Base-by-base conservation (phyloP, 257 asterid species). In the Hygrophila difformis region DNA sequence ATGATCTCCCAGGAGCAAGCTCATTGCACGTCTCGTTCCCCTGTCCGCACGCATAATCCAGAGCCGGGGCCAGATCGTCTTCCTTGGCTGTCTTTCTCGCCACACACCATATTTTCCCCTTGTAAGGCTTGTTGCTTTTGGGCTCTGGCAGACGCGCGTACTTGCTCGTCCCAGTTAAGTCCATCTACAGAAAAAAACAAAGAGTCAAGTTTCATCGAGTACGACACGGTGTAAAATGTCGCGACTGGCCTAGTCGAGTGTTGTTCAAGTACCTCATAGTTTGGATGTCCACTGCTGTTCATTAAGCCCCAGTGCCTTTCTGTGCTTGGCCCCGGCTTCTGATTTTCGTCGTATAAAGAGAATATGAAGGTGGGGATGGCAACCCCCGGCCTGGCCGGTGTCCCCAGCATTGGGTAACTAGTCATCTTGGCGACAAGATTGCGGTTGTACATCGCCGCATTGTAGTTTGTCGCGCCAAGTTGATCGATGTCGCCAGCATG, bases 261-360 rank as follows among this genome's bases (percentile, higher is more conserved):
- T 8, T 1, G 17, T 29, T 44, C 3, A 18, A 1, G 2, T 67
- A 67, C 76, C 65, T 87, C 79, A n/a, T 79, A 84, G 15, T 54
- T 28, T 0, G 80, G 78, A 20, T 6, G 53, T 3, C 94, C 94
- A 13, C 21, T 45, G 8, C 55, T 50, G 18, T 46, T 49, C 5
- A 87, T 17, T 15, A 82, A 18, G 19, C 96, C 96, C 93, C 93
- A 87, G 8, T 79, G 78, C 54, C 96, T 71, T 33, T 87, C 96
- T 0, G 93, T 72, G 2, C 77, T 80, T 0, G 75, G 71, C 21
- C 96, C 94, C 0, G 14, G 34, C 60, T 79, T 82, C 45, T 31
- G 67, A 56, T 82, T 67, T 56, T 87, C 93, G 34, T 87, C 79
- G 8, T 73, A 87, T 2, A 87, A 20, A 0, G 94, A 73, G 51